These are phyloP conservation scores for Alternaria rosae DNA, from an alignment of 2,329 filamentous ascomycete species.

Conservation along the genomic window DNA sequence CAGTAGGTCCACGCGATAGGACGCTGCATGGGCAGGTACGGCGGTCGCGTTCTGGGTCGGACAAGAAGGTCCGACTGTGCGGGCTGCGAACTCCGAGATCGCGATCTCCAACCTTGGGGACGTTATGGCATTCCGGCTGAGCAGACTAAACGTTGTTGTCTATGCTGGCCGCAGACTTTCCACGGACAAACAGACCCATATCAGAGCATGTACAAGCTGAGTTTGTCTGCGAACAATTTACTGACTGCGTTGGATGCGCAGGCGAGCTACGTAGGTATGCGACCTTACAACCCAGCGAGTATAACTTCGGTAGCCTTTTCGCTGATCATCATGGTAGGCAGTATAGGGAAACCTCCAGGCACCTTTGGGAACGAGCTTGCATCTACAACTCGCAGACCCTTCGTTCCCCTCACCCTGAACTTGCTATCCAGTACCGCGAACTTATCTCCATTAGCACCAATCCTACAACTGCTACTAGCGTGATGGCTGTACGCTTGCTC, in stretches of 20 bases:
- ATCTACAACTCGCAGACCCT: neutral
- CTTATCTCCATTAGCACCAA: neutral
- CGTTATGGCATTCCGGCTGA: neutral
- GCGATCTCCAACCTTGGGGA: neutral
- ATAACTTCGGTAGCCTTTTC: neutral
- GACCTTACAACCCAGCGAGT: neutral
- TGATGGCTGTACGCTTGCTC: slow-evolving; percentile 1
- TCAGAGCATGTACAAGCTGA: neutral
- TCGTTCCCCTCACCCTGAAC: neutral
- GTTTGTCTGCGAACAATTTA: neutral
- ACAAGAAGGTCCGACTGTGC: slow-evolving; percentile 5
- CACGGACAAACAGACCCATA: neutral
- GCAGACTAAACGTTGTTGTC: neutral
- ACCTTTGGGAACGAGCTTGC: neutral
- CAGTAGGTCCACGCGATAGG: slow-evolving; percentile 1
- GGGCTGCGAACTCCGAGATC: neutral
- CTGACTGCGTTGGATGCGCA: neutral
- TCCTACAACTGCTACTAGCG: neutral
- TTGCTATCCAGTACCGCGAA: neutral
- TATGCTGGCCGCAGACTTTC: neutral
- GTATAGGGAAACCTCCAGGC: neutral
- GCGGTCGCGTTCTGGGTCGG: neutral
- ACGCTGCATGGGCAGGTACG: neutral
- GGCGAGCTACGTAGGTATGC: neutral
- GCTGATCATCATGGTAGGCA: slow-evolving; percentile 4